A percentile compares a stretch with the other conserved stretches of the same genome.
Evolutionary conservation across 2,329 filamentous ascomycete species (phyloP).

Genomic region (Massarina eburnea): DNA sequence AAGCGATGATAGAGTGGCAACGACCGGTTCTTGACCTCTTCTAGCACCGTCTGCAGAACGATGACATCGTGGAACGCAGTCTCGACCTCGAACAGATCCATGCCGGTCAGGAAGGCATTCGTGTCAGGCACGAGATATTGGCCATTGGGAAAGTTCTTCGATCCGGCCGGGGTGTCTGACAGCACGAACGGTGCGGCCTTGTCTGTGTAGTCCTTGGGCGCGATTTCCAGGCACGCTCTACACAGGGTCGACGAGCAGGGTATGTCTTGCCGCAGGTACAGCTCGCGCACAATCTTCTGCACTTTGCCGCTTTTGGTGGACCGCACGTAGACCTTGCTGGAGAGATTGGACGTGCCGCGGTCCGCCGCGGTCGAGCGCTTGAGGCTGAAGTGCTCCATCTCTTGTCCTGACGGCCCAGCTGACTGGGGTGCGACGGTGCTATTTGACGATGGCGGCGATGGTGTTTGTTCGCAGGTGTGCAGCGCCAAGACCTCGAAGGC

Average conservation of each 20-base stretch:
- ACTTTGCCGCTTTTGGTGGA: slow-evolving; percentile 96
- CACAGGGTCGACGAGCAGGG: slow-evolving; percentile 94
- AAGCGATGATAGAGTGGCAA: slow-evolving; percentile 93
- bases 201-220: slow-evolving; percentile 77
- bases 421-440: slow-evolving; percentile 3
- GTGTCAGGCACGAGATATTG: slow-evolving; percentile 97
- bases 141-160: slow-evolving; percentile 77
- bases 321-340: slow-evolving; percentile 93
- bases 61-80: slow-evolving; percentile 96
- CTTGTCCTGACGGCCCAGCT: background rate
- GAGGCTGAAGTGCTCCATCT: slow-evolving; percentile 53
- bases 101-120: slow-evolving; percentile 90
- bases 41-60: slow-evolving; percentile 91
- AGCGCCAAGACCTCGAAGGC: slow-evolving; percentile 31
- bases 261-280: slow-evolving; percentile 95
- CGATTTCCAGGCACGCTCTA: slow-evolving; percentile 69
- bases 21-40: slow-evolving; percentile 92
- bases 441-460: slow-evolving; percentile 10
- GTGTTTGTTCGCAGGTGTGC: slow-evolving; percentile 24
- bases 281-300: slow-evolving; percentile 96
- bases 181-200: slow-evolving; percentile 85
- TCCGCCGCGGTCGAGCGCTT: slow-evolving; percentile 59
- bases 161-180: slow-evolving; percentile 83
- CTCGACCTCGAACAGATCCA: slow-evolving; percentile 95
- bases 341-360: slow-evolving; percentile 70